phyloP scores from a whole-genome alignment of 257 asterid species.

The Solanum tarapatanum region DNA sequence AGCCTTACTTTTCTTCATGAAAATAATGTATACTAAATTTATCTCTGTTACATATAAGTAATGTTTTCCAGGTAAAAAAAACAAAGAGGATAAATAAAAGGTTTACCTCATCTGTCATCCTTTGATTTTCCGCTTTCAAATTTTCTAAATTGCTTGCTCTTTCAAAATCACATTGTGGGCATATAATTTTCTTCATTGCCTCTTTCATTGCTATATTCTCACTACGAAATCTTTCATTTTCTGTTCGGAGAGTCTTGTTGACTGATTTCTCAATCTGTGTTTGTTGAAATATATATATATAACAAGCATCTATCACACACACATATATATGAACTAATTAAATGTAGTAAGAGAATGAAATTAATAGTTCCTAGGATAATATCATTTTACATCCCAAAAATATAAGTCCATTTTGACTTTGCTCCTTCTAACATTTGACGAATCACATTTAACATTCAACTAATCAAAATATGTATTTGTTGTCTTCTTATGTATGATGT shows the following conservation, averaged over 20 bases:
- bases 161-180: constrained; percentile 32
- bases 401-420: background rate
- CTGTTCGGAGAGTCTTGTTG: constrained; percentile 28
- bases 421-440: background rate
- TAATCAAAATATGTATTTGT: background rate
- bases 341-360: background rate
- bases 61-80: background rate
- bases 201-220: constrained; percentile 46
- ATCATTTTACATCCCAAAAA: background rate
- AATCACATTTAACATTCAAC: background rate
- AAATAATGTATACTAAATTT: background rate
- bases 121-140: constrained; percentile 34
- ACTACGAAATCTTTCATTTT: constrained; percentile 34
- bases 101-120: constrained; percentile 40
- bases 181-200: constrained; percentile 23
- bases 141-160: constrained; percentile 17
- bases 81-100: background rate
- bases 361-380: background rate
- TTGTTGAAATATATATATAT: background rate
- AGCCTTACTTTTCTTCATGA: background rate
- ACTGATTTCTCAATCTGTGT: constrained; percentile 30
- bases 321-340: background rate
- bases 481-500: background rate
- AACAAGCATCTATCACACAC: background rate
- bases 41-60: background rate